Percentiles rank a stretch among this genome's conserved stretches.
These are phyloP conservation scores for Mortierella sp. DNA, from an alignment of 371 early-diverging fungal species.

Conservation along the genomic window DNA sequence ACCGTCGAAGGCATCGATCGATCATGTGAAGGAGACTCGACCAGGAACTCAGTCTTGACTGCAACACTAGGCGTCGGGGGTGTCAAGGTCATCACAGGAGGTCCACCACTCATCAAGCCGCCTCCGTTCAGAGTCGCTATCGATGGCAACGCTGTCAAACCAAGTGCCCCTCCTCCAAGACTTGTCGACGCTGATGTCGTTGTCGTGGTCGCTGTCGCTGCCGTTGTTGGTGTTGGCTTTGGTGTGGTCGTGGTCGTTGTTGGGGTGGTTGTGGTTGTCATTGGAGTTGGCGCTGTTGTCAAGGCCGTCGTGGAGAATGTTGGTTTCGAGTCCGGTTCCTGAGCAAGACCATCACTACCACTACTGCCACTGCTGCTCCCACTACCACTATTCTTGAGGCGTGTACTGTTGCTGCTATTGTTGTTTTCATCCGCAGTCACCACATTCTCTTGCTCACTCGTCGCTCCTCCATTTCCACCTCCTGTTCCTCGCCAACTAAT, in stretches of 20 bases:
- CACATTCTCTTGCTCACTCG: not conserved
- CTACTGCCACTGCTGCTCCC: not conserved
- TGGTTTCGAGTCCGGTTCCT: not conserved
- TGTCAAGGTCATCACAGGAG: conserved; percentile 27
- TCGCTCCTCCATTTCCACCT: too few species aligned
- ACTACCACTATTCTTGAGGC: not conserved
- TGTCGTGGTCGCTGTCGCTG: not conserved
- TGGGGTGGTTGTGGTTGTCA: not conserved
- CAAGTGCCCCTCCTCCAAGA: not conserved
- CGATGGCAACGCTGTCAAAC: not conserved
- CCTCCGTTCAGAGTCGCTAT: not conserved
- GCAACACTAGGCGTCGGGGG: conserved; percentile 30
- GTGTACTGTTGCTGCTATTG: not conserved
- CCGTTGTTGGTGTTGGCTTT: not conserved
- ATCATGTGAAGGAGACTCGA: not conserved
- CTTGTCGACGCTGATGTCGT: not conserved
- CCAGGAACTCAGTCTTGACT: conserved; percentile 16
- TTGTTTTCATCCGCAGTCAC: not conserved
- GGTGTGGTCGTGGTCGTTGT: not conserved
- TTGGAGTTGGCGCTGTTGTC: not conserved
- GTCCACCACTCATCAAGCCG: not conserved
- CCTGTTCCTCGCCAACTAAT: too few species aligned
- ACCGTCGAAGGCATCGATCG: not conserved
- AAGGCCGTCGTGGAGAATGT: not conserved
- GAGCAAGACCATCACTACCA: not conserved